Base-by-base conservation (phyloP, 192 early-diverging fungal species). In the Pilaira anomala region DNA sequence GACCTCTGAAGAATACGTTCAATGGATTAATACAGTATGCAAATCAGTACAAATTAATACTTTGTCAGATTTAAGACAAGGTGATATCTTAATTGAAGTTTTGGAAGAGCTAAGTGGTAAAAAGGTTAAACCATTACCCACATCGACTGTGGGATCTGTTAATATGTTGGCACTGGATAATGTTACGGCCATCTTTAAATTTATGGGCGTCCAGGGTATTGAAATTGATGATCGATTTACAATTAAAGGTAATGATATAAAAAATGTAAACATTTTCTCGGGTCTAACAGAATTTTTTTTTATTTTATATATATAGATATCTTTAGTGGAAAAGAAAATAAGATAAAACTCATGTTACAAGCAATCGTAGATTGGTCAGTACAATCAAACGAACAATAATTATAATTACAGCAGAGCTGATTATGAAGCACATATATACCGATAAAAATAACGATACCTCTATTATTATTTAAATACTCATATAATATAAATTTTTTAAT, bases 131-230 rank as follows among this genome's bases (percentile, higher is more conserved):
- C 60, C 69, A 11, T 63, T 74, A 18, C 67, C 73, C 40, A 60
- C 69, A 16, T 67, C 69, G 5, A 67, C 69, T 7, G 65, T 64
- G 22, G 53, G 42, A 22, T 65, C 57, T 19, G 66, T 67, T 25
- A 78, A 70, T 29, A 70, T 79, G 16, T 65, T 70, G 24, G 77
- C 78, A 73, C 60, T 82, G n/a, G 80, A 82, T 51, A 77, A 73
- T 24, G 55, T 82, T 26, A 62, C 77, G 21, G 75, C 78, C 1
- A 78, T 76, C 0, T 77, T 82, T 69, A 82, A 82, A 50, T 82
- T 82, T 24, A 82, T 82, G 80, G 74, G 76, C 40, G 62, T 73
- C 1, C 76, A 79, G 49, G 80, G 80, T 12, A 68, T 82, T 29
- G 67, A 67, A 28, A 70, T 78, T 3, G 73, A 77, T 26, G 80